Conservation (phyloP, 352 stramenopile species). For the Phytophthora tubulina region DNA sequence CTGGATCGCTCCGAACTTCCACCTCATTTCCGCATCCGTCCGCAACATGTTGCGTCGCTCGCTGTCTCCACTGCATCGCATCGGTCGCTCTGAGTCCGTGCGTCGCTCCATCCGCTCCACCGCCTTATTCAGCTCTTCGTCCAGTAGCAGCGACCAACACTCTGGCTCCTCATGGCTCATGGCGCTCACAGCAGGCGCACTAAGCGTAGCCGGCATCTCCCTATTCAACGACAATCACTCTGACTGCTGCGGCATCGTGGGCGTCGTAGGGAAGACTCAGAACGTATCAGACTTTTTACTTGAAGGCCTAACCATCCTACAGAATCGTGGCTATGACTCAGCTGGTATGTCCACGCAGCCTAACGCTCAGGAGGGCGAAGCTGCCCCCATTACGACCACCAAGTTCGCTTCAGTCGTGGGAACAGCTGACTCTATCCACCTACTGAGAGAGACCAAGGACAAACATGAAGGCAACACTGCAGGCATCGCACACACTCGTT, state of each 20-base stretch:
- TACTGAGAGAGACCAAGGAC: slow-evolving; percentile 83
- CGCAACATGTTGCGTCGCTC: slow-evolving; percentile 33
- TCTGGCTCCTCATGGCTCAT: slow-evolving; percentile 23
- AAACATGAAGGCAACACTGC: slow-evolving; percentile 90
- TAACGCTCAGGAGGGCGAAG: slow-evolving; percentile 33
- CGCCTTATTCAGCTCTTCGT: background rate
- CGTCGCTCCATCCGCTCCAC: slow-evolving; percentile 17
- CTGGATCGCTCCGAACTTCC: slow-evolving; percentile 12
- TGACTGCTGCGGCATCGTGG: slow-evolving; percentile 83
- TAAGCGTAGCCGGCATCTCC: slow-evolving; percentile 21
- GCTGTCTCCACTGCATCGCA: slow-evolving; percentile 22
- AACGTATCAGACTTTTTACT: slow-evolving; percentile 85
- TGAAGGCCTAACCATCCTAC: slow-evolving; percentile 90
- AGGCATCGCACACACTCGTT: slow-evolving; percentile 99
- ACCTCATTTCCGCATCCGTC: slow-evolving; percentile 10
- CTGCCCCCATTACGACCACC: slow-evolving; percentile 86
- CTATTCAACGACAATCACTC: slow-evolving; percentile 10
- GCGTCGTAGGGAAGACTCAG: slow-evolving; percentile 73
- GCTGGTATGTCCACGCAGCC: slow-evolving; percentile 96
- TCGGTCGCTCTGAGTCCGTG: slow-evolving; percentile 5
- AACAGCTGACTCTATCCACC: slow-evolving; percentile 94
- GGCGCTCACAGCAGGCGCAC: slow-evolving; percentile 26
- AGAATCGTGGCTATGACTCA: slow-evolving; percentile 98
- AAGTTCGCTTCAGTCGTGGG: slow-evolving; percentile 95
- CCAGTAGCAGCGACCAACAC: slow-evolving; percentile 10